Evolutionary conservation across 176 grass and related monocot species (phyloP), one percentile per base, ranked within the genome.

Genomic region (Pontederia crassipes): DNA sequence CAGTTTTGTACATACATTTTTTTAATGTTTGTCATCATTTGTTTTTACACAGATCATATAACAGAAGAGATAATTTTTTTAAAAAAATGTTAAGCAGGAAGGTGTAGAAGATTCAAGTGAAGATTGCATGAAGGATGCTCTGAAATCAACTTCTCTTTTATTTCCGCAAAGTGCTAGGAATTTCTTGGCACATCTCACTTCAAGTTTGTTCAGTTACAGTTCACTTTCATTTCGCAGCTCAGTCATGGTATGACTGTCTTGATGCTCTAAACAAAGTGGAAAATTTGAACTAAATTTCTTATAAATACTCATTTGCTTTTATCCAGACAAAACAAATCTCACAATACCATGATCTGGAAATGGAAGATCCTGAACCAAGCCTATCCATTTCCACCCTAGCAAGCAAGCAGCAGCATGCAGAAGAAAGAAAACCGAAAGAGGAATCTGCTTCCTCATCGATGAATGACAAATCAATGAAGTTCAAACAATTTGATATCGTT

Each of bases 401-500:
- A 52, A 46, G 17, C 47, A 20, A 48, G n/a, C 64, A 79, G 56
- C 72, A 70, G 63, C 52, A 61, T 7, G 26, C 69, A 55, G 79
- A 79, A 62, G 64, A 68, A 52, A 60, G 67, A 15, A 46, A 56
- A 65, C 74, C 75, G 35, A 65, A 52, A 63, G 81, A 89, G 52
- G 85, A 74, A 67, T 50, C 71, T 70, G 65, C 14, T 11, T n/a
- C 77, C 69, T 45, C 74, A 64, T 72, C 75, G 61, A 74, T 61
- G 72, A 58, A 74, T 71, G 74, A 49, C 49, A 64, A 72, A 54
- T 49, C 15, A 69, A 82, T 65, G 85, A 54, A 59, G 49, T 78
- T 70, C n/a, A 83, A 77, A 62, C 56, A 52, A 65, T 89, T 98
- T 79, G 85, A 92, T 83, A 78, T 92, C 29, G 77, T 92, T 52